Conservation (phyloP, 2,329 filamentous ascomycete species). For the Colletotrichum cordylinicola region DNA sequence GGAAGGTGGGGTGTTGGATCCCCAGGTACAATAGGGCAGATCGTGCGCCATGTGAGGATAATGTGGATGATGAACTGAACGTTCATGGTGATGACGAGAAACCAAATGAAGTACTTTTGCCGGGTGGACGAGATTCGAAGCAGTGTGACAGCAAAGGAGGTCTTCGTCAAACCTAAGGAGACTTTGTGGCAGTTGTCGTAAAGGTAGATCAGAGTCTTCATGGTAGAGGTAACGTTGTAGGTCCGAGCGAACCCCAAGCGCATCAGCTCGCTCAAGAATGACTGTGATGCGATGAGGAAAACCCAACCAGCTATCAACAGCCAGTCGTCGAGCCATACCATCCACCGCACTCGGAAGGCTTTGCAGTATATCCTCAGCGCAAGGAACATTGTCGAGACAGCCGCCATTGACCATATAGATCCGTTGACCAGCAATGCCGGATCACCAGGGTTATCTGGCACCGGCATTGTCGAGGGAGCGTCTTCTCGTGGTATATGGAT, state of each 20-base stretch:
- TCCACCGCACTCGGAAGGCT: neutral
- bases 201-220: no score
- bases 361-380: neutral
- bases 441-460: no score
- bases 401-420: neutral
- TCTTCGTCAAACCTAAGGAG: no score
- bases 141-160: constrained; percentile 35
- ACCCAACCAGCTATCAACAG: constrained; percentile 33
- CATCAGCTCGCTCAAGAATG: constrained; percentile 4
- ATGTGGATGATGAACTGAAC: constrained; percentile 29
- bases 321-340: constrained; percentile 24
- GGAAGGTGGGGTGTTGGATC: no score
- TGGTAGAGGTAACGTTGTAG: neutral
- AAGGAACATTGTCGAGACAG: neutral
- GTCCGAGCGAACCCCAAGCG: neutral
- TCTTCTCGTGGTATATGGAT: no score
- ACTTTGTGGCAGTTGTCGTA: no score
- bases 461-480: no score
- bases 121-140: constrained; percentile 33
- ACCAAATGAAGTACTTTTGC: constrained; percentile 29
- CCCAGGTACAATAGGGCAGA: constrained; percentile 21
- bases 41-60: constrained; percentile 30
- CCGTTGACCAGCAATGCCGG: no score
- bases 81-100: constrained; percentile 37
- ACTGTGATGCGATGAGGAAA: constrained; percentile 24